A percentile compares a stretch with the other conserved stretches of the same genome.
These are phyloP conservation scores for Microsporum canis DNA, from an alignment of 2,329 filamentous ascomycete genomes.

Conservation along the genomic window DNA sequence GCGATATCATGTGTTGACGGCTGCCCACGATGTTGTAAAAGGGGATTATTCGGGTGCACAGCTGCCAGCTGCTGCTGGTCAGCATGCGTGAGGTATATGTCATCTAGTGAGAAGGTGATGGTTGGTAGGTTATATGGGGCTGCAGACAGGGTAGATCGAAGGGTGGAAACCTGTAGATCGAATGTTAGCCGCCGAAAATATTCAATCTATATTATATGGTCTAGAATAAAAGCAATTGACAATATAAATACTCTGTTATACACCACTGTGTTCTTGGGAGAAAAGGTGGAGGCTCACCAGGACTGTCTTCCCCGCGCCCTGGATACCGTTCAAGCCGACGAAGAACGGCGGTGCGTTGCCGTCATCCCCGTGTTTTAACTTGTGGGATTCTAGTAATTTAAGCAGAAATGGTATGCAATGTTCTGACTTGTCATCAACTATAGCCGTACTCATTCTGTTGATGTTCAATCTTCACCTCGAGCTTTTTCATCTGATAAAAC, in stretches of 20 bases:
- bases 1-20: conserved; percentile 71
- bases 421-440: conserved; percentile 66
- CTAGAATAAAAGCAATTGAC: background rate
- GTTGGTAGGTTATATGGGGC: conserved; percentile 50
- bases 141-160: conserved; percentile 50
- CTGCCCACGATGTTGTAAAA: conserved; percentile 72
- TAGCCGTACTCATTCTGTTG: conserved; percentile 26
- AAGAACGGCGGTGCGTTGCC: conserved; percentile 55
- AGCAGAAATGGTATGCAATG: conserved; percentile 70
- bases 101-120: conserved; percentile 71
- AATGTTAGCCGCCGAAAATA: background rate
- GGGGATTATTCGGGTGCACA: conserved; percentile 56
- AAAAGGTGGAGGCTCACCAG: conserved; percentile 43
- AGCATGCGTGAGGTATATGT: conserved; percentile 69
- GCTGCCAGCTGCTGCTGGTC: conserved; percentile 56
- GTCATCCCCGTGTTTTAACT: conserved; percentile 27
- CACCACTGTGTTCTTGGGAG: background rate
- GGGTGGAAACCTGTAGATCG: conserved; percentile 43
- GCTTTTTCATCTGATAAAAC: background rate
- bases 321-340: conserved; percentile 79
- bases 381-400: conserved; percentile 45
- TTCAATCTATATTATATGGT: background rate
- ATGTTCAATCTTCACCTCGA: conserved; percentile 5
- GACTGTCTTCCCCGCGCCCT: conserved; percentile 87
- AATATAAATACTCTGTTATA: background rate